Evolutionary conservation across 495 filamentous ascomycete species (phyloP).

Genomic region (Aspergillus funiculosus): DNA sequence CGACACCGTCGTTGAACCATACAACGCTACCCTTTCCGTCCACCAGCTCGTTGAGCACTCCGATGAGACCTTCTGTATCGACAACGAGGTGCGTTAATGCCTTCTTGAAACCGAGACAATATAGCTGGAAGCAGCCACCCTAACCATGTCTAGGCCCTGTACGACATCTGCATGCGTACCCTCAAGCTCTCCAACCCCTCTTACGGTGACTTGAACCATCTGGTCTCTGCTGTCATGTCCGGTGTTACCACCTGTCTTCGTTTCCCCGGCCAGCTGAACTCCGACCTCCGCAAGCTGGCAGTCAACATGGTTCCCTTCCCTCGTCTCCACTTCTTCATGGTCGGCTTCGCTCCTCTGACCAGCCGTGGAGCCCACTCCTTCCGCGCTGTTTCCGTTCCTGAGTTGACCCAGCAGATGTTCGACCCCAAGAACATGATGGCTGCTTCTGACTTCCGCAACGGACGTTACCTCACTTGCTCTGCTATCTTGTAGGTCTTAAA

Average conservation of each 20-base stretch:
- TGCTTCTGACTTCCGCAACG: slow-evolving; percentile 98
- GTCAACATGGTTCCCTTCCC: slow-evolving; percentile 99
- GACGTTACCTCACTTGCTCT: slow-evolving; percentile 98
- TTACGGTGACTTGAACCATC: slow-evolving; percentile 98
- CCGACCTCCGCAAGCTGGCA: slow-evolving; percentile 97
- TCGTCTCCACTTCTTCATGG: slow-evolving; percentile 99
- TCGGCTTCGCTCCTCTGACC: slow-evolving; percentile 98
- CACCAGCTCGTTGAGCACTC: slow-evolving; percentile 99
- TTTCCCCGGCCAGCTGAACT: slow-evolving; percentile 99
- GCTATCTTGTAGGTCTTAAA: slow-evolving; percentile 74
- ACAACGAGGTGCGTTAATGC: slow-evolving; percentile 72
- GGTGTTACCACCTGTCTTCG: slow-evolving; percentile 97
- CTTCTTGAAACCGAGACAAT: neutral
- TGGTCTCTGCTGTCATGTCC: slow-evolving; percentile 99
- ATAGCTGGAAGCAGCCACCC: neutral
- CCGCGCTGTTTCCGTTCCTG: slow-evolving; percentile 95
- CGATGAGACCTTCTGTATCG: slow-evolving; percentile 99
- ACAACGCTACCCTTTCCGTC: slow-evolving; percentile 98
- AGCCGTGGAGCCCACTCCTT: slow-evolving; percentile 91
- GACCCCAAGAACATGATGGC: slow-evolving; percentile 99
- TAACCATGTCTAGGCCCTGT: slow-evolving; percentile 64
- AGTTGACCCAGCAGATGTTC: slow-evolving; percentile 99
- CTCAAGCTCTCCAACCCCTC: slow-evolving; percentile 97
- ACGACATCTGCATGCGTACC: slow-evolving; percentile 99
- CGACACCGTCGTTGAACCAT: slow-evolving; percentile 99